A percentile compares a stretch with the other conserved stretches of the same genome.
phyloP scores from a whole-genome alignment of 2,329 filamentous ascomycete species.

The Ophiostoma sp. region DNA sequence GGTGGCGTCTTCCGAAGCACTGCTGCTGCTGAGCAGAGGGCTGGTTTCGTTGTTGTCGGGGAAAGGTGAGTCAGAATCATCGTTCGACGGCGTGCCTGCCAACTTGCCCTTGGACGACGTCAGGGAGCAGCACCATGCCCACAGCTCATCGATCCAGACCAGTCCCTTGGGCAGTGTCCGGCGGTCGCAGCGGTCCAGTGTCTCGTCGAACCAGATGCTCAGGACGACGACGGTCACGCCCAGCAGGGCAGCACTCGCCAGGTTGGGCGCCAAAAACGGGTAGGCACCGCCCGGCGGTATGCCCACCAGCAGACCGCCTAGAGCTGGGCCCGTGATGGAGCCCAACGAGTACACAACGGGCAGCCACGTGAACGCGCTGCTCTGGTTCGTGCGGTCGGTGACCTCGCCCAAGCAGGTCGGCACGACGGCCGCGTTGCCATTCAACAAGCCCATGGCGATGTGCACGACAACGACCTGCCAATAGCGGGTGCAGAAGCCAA shows the following conservation, averaged over 20 bases:
- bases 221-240: conserved; percentile 71
- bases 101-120: neutral
- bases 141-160: conserved; percentile 37
- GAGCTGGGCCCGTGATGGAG: conserved; percentile 84
- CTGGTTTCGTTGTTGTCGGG: neutral
- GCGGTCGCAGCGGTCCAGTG: conserved; percentile 55
- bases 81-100: neutral
- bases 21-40: conserved; percentile 12
- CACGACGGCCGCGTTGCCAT: conserved; percentile 92
- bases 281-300: conserved; percentile 60
- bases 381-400: conserved; percentile 93
- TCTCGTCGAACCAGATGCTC: conserved; percentile 83
- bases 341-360: conserved; percentile 96
- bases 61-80: neutral
- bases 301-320: conserved; percentile 83
- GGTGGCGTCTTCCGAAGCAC: neutral
- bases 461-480: conserved; percentile 87
- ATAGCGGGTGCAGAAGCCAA: conserved; percentile 81
- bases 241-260: conserved; percentile 73
- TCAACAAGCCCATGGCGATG: conserved; percentile 85
- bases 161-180: conserved; percentile 30
- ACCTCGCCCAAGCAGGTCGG: conserved; percentile 93
- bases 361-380: conserved; percentile 87
- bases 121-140: conserved; percentile 33
- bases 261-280: conserved; percentile 83